phyloP scores from a whole-genome alignment of 768 basidiomycete species.

The Lactarius vividus region DNA sequence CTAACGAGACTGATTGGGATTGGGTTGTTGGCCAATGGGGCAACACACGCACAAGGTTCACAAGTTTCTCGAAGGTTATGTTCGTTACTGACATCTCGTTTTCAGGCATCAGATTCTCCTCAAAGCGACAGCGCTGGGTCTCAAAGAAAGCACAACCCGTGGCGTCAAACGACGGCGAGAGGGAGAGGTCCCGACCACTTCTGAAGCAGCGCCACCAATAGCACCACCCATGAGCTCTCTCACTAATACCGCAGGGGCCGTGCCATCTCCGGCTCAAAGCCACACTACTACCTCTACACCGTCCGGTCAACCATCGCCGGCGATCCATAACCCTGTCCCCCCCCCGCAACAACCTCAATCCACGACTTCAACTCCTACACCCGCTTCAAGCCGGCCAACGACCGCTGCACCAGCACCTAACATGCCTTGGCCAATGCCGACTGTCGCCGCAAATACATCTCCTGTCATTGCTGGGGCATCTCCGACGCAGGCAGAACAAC shows the following conservation, averaged over 20 bases:
- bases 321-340: conserved; percentile 19
- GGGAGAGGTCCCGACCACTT: conserved; percentile 14
- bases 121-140: conserved; percentile 73
- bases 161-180: conserved; percentile 61
- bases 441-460: conserved; percentile 26
- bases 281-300: conserved; percentile 24
- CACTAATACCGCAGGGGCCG: conserved; percentile 12
- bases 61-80: conserved; percentile 12
- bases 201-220: conserved; percentile 13
- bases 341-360: conserved; percentile 21
- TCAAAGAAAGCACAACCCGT: conserved; percentile 71
- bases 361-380: conserved; percentile 20
- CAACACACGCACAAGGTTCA: conserved; percentile 65
- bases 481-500: conserved; percentile 13
- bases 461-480: conserved; percentile 25
- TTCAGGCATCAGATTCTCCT: conserved; percentile 77
- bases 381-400: conserved; percentile 19
- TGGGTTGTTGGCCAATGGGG: conserved; percentile 75
- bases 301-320: conserved; percentile 27
- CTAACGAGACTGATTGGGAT: conserved; percentile 73
- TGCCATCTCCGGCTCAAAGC: conserved; percentile 26
- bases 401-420: conserved; percentile 18
- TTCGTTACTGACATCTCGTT: neutral
- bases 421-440: conserved; percentile 30
- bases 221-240: conserved; percentile 21